phyloP scores from a whole-genome alignment of 208 protist species.

The Leishmania aethiopica region DNA sequence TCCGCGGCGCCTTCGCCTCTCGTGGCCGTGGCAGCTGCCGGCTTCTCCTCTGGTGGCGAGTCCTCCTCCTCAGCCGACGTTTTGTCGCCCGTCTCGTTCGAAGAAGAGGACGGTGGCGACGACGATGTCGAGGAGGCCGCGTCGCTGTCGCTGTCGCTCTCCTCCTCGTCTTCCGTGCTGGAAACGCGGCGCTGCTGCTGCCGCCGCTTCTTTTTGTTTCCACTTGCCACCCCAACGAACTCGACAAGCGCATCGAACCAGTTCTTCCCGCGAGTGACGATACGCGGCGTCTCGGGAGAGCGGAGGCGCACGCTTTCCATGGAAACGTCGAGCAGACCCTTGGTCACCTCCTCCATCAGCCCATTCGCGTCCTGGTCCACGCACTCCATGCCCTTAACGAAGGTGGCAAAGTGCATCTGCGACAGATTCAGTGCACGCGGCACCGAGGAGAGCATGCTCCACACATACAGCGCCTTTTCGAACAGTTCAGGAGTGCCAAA shows the following conservation, averaged over 20 bases:
- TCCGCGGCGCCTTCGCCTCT: conserved; percentile 14
- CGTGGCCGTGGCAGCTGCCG: not conserved
- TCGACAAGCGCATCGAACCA: conserved; percentile 86
- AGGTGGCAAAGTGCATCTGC: conserved; percentile 79
- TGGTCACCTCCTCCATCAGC: conserved; percentile 83
- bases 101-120: not conserved
- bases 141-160: conserved; percentile 25
- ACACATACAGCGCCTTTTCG: conserved; percentile 79
- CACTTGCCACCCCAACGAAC: conserved; percentile 74
- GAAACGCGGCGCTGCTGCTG: conserved; percentile 29
- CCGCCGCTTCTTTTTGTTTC: conserved; percentile 66
- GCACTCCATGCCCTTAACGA: conserved; percentile 66
- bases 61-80: conserved; percentile 18
- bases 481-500: conserved; percentile 47
- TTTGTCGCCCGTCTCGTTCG: not conserved
- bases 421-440: conserved; percentile 65
- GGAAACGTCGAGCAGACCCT: conserved; percentile 54
- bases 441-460: conserved; percentile 73
- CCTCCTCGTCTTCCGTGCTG: conserved; percentile 27
- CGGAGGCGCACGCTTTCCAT: conserved; percentile 56
- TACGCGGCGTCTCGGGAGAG: conserved; percentile 48
- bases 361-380: conserved; percentile 71
- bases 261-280: conserved; percentile 62
- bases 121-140: not conserved
- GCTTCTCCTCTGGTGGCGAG: conserved; percentile 5